Base-by-base conservation (phyloP, 352 stramenopile species). In the Phytophthora agathidicida region DNA sequence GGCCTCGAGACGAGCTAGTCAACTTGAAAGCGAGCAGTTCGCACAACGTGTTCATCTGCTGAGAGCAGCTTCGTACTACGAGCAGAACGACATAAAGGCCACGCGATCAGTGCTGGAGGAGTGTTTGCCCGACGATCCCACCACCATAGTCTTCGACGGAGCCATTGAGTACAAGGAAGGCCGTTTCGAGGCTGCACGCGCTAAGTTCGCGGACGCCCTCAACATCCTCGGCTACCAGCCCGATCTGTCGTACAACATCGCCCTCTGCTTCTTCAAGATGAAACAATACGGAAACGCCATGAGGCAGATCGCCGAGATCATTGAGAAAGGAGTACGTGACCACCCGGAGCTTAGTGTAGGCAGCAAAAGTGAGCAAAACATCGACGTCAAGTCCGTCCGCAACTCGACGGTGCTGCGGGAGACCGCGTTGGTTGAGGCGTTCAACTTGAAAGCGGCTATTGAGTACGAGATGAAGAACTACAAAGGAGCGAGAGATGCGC, bases 361-460 rank as follows among this genome's bases (percentile, higher is more conserved):
- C 10, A 97, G 82, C 72, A 98, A 97, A 61, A 96, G 88, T 36
- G 85, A 94, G 43, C 80, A 77, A 37, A 97, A 96, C 41, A 74
- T 77, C 6, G 84, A 93, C 39, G 81, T 93, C 50, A 90, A 91
- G 58, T 91, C 86, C 45, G 94, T 98, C 3, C 90, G 94, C 16
- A 98, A 98, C 75, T 97, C 89, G 36, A 86, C 89, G 0, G 86
- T 97, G 3, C 66, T 98, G 9, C 88, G 93, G 9, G 90, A 98
- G 63, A 98, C 92, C 10, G 95, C 90, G 43, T 69, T 98, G 5
- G 86, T 98, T 6, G 94, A 98, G 60, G 94, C 92, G 0, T 97
- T 98, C 60, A 99, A 99, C 62, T 75, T 99, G 38, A 98, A 98
- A 64, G 89, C 93, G 5, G 94, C 96, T 16, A 98, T 99, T 56